Base-by-base conservation (phyloP, 129 eudicot genomes). In the Arctium minus region DNA sequence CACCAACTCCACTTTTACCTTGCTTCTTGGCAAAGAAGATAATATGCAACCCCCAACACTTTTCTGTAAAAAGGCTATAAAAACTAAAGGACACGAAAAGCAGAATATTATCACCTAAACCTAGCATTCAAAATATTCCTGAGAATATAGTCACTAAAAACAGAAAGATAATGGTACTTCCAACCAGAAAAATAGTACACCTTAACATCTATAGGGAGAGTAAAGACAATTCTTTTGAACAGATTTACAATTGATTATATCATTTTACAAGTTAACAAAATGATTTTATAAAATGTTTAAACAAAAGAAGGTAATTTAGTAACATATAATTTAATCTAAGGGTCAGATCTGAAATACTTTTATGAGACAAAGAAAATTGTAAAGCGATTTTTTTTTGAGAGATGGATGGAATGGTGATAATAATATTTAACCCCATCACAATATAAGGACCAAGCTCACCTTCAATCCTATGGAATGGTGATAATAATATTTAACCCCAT, bases 391-490 rank as follows among this genome's bases (percentile, higher is more conserved):
- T 22, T 22, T 29, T 46, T 48, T 27, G 46, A 15, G 65, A 65
- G 81, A 35, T 38, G 10, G 56, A 75, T 11, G 18, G 15, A 70
- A 69, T 76, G 64, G 4, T 37, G 11, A 46, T 22, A 8, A 77
- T 35, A 80, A 32, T 18, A 39, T 22, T 22, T 22, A 22, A 22
- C 27, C 36, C 31, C 36, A 33, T 33, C 1, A 33, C 2, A 33
- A 70, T 17, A 79, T 18, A 60, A 18, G 3, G 9, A 44, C 83
- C 11, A 77, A 75, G 71, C 65, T 81, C 78, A 93, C 99, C 99
- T 93, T 96, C 85, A 93, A 86, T 15, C 99, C 99, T 53, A 22
- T 22, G 27, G 27, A 22, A 22, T 22, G 27, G 29, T 27, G 68
- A 79, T 39, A 74, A 87, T 5, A 42, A 70, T 5, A 36, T 2